Base-by-base conservation (phyloP, 176 grass and related monocot species). In the Carex littledalei region DNA sequence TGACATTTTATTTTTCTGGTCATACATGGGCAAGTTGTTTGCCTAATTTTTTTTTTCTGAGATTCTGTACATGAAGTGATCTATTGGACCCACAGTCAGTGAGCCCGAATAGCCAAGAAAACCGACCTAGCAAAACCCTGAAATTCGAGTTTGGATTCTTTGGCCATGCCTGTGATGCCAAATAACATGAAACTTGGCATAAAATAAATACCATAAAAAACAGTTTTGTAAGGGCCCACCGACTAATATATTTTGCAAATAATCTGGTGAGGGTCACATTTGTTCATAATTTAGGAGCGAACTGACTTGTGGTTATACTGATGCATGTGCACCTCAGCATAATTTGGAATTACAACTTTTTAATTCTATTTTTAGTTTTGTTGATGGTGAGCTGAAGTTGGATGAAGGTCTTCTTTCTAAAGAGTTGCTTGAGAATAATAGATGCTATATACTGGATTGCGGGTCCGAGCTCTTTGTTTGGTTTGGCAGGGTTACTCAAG, bases 381-480 rank as follows among this genome's bases (percentile, higher is more conserved):
- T 89, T 79, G 89, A 84, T 87, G 92, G 78, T 71, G 87, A 91
- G 72, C 87, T 98, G 57, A 98, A 90, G 67, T 84, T 88, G 78
- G 92, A 94, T 80, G 95, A 94, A 32, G 70, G 58, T 15, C 29
- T 82, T 68, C 87, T 92, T 87, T 92, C 94, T 84, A 97, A 97
- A 86, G 82, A 91, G 81, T 16, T 88, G 53, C 87, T 97, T 80
- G 92, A 90, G 75, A 94, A 89, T 75, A 94, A 91, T 67, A 92
- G 92, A 84, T 97, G 94, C 43, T 94, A 94, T 85, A 86, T 97
- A 81, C 87, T 97, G 63, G 94, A 97, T 75, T 97, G 89, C 84
- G 94, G 94, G 50, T 86, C 94, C 77, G 92, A 97, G 78, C 86
- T 97, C 81, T 94, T 91, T 89, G 82, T 94, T 89, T 97, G 94